Percentiles rank a stretch among this genome's conserved stretches.
phyloP scores from a whole-genome alignment of 257 asterid species.

The Marsdenia floribunda region DNA sequence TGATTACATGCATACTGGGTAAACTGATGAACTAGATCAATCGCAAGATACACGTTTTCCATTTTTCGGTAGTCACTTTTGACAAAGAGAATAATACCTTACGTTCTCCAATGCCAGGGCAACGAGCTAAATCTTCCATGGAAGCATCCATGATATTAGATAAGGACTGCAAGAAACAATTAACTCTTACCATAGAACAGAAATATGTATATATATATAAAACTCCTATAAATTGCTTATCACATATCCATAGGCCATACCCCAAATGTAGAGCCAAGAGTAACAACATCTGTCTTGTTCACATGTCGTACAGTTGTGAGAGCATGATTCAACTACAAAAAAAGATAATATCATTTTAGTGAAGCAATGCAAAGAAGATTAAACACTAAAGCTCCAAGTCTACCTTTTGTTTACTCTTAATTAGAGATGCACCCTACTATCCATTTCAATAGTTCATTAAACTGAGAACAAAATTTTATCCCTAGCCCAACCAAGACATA shows the following conservation, averaged over 20 bases:
- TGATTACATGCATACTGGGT: neutral
- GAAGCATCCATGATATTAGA: conserved; percentile 93
- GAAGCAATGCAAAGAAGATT: conserved; percentile 4
- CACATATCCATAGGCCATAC: conserved; percentile 41
- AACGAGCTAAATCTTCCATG: conserved; percentile 96
- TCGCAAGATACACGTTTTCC: neutral
- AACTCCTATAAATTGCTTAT: neutral
- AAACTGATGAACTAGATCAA: neutral
- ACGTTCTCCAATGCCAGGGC: conserved; percentile 98
- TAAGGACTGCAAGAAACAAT: conserved; percentile 51
- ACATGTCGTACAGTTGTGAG: conserved; percentile 92
- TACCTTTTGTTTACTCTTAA: neutral
- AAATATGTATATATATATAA: neutral
- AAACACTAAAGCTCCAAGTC: neutral
- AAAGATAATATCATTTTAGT: conserved; percentile 19
- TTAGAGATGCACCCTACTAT: neutral
- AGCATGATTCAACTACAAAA: conserved; percentile 63
- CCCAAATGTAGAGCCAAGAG: conserved; percentile 97
- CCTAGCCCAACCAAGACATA: conserved; percentile 23
- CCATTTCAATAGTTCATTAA: neutral
- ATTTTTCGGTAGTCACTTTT: neutral
- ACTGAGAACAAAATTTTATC: neutral
- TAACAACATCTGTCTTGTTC: conserved; percentile 96
- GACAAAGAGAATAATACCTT: conserved; percentile 50
- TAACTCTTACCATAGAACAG: neutral